Conservation (phyloP, 768 basidiomycete genomes). For the Chalciporus chontae region DNA sequence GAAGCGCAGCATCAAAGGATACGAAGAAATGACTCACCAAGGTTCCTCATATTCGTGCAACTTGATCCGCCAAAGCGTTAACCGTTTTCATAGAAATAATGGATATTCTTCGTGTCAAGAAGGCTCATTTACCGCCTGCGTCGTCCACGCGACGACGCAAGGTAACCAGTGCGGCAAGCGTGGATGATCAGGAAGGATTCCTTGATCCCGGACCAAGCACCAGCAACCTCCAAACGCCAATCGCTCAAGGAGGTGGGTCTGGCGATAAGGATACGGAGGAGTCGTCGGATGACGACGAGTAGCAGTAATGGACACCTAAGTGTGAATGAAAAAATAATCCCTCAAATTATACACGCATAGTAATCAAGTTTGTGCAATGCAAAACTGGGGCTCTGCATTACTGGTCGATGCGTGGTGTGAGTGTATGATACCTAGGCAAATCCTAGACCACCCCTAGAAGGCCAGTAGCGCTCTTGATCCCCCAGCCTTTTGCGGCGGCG, state of each 20-base stretch:
- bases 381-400: not conserved
- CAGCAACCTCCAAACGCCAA: conserved; percentile 25
- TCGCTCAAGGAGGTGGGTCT: conserved; percentile 10
- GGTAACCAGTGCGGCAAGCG: conserved; percentile 48
- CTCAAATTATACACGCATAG: not conserved
- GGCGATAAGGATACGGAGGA: conserved; percentile 18
- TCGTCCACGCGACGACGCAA: conserved; percentile 44
- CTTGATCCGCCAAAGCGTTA: conserved; percentile 4
- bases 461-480: conserved; percentile 61
- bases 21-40: conserved; percentile 77
- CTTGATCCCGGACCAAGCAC: conserved; percentile 18
- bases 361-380: not conserved
- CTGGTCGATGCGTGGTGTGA: not conserved
- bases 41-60: conserved; percentile 41
- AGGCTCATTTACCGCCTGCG: conserved; percentile 50
- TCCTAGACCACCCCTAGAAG: conserved; percentile 61
- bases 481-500: conserved; percentile 66
- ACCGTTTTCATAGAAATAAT: conserved; percentile 57
- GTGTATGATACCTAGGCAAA: not conserved
- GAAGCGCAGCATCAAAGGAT: conserved; percentile 72
- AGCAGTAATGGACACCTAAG: not conserved
- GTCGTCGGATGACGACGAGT: conserved; percentile 19
- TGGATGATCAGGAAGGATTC: conserved; percentile 39
- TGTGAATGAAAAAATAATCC: not conserved
- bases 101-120: conserved; percentile 75